Base-by-base conservation (phyloP, 2,329 filamentous ascomycete species). In the Ophidiomyces ophidiicola region DNA sequence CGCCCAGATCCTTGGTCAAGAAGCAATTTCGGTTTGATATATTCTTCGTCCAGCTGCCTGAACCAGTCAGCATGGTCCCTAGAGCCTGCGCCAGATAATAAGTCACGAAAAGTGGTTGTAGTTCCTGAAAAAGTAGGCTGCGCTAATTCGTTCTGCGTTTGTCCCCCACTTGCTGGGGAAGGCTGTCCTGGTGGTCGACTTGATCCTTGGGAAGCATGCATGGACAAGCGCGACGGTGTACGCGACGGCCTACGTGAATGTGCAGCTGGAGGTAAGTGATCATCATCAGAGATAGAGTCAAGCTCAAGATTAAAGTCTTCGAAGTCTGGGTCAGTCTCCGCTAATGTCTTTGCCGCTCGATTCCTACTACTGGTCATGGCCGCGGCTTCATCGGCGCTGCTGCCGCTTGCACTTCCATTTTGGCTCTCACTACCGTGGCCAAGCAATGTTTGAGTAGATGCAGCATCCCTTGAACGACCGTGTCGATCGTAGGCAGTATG, bases 31-130 rank as follows among this genome's bases (percentile, higher is more conserved):
- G 88, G 88, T 68, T 96, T 96, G 61, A 96, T 87, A 58, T 86
- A 94, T 44, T 87, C 85, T 60, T 98, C 90, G 58, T 98, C 90
- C 44, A 98, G 67, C 62, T 94, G 87, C 49, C 78, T 79, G 60
- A 98, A 93, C 63, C 92, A 76, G 32, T 82, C 85, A 6, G 83
- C 82, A 31, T 92, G 86, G 57, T 98, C 90, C 36, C 93, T 85
- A 1, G 81, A 74, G 3, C 58, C 53, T 11, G 81, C 72, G 1
- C 77, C 76, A 18, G 73, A 82, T 49, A 93, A 77, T 6, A 98
- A 67, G 54, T 88, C 82, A 41, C 78, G 77, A 43, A 94, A 76
- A 0, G 86, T 82, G 20, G 77, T 81, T 14, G 77, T 73, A 7
- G 83, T 83, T 19, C 76, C 82, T n/a, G 85, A 64, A 29, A 71